Conservation (phyloP, 2,329 filamentous ascomycete species). For the Pseudophaeomoniella oleicola region DNA sequence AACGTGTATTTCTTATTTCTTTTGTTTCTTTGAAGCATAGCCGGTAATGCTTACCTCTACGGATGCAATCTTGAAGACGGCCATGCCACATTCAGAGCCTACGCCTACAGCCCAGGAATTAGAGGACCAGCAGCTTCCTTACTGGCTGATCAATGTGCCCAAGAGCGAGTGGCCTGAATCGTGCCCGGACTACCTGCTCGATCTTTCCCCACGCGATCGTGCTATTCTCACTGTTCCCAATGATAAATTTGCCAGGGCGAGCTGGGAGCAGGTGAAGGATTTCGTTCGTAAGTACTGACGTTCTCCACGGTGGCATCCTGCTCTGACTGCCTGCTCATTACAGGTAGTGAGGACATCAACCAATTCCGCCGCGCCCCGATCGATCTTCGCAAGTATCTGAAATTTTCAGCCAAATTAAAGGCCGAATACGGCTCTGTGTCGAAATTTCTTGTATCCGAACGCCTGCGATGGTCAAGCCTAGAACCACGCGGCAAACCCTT, state of each 20-base stretch:
- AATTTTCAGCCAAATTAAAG: slow-evolving; percentile 50
- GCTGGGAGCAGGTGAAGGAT: slow-evolving; percentile 52
- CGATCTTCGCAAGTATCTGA: slow-evolving; percentile 62
- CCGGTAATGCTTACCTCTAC: no score
- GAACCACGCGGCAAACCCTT: slow-evolving; percentile 24
- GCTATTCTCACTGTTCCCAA: slow-evolving; percentile 59
- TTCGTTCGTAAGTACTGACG: slow-evolving; percentile 1
- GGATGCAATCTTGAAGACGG: no score
- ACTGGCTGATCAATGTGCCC: slow-evolving; percentile 75
- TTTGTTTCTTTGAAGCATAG: no score
- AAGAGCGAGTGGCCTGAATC: slow-evolving; percentile 42
- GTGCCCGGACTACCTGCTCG: slow-evolving; percentile 58
- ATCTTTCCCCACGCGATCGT: slow-evolving; percentile 52
- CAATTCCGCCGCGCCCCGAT: slow-evolving; percentile 63
- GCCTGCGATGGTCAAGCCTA: slow-evolving; percentile 52
- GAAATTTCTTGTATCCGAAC: slow-evolving; percentile 56
- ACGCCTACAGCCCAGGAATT: slow-evolving; percentile 2
- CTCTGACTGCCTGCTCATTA: background rate
- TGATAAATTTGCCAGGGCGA: slow-evolving; percentile 43
- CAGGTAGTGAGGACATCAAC: slow-evolving; percentile 54
- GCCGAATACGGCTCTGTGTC: slow-evolving; percentile 61
- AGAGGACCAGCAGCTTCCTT: slow-evolving; percentile 33
- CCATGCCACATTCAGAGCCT: slow-evolving; percentile 10
- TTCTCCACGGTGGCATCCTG: slow-evolving; percentile 10
- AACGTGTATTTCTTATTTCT: no score